Base-by-base conservation (phyloP, 768 basidiomycete genomes). In the Boletus huronensis region DNA sequence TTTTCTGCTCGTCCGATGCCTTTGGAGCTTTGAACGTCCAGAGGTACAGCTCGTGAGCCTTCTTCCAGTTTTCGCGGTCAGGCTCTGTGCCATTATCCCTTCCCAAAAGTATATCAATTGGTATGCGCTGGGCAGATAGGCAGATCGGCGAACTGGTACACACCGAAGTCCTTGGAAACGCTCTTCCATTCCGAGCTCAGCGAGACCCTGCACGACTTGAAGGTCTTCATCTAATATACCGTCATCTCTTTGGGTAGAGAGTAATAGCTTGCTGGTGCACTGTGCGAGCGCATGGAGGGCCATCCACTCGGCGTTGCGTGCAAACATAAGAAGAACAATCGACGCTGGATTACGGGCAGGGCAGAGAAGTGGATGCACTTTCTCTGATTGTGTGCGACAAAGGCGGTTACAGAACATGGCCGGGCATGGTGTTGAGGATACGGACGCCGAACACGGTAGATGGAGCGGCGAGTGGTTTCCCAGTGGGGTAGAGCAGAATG, bases 321-420 rank as follows among this genome's bases (percentile, higher is more conserved):
- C 83, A 59, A 82, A 85, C 41, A 74, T 74, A 16, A 91, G 60
- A 3, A 94, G 77, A 0, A 83, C 78, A 3, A 75, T 68, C 5
- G 80, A 81, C 6, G 82, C 82, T 0, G 88, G 89, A 66, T 93
- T 95, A 55, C 87, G 85, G 3, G 79, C 74, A 5, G 84, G 77
- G 60, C 93, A 95, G 11, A 94, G 75, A 4, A 93, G 71, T 0
- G 87, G 81, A 57, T 93, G 90, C 0, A 77, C 76, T 54, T 77
- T 77, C 2, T 77, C 79, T 0, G 88, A 82, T 35, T 89, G 83
- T 16, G 79, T 69, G 14, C 83, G 77, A 65, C 93, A 95, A 2
- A 91, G 79, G 3, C 90, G 80, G 55, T 84, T 89, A 74, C 93
- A 95, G 73, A 91, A 95, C 41, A 83, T 77, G 10, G 80, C 79